These are phyloP conservation scores for Smallanthus sonchifolius DNA, from an alignment of 129 eudicot species.

Conservation along the genomic window DNA sequence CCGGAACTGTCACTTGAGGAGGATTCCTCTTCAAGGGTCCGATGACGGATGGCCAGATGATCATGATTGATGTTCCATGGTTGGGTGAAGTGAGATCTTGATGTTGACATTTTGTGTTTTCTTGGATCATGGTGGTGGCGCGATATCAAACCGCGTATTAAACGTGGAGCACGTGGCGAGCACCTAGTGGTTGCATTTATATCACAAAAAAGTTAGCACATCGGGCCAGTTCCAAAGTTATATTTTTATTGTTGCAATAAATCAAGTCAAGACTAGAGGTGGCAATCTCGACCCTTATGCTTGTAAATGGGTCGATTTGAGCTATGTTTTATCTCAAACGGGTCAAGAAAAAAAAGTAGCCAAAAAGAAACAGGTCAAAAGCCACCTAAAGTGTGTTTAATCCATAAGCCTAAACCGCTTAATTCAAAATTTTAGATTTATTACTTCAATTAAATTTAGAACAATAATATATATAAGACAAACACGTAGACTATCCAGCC, in stretches of 20 bases:
- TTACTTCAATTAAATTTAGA: too few relatives aligned
- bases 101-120: not conserved
- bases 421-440: too few relatives aligned
- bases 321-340: not conserved
- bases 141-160: conserved; percentile 38
- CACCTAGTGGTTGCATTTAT: not conserved
- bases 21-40: conserved; percentile 37
- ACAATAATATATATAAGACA: too few relatives aligned
- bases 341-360: not conserved
- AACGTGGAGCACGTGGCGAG: not conserved
- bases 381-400: too few relatives aligned
- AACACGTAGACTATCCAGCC: too few relatives aligned
- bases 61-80: conserved; percentile 29
- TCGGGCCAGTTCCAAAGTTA: not conserved
- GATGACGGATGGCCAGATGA: conserved; percentile 24
- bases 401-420: too few relatives aligned
- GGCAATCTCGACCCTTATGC: not conserved
- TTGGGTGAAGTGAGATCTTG: conserved; percentile 29
- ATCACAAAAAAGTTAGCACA: not conserved
- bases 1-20: conserved; percentile 26
- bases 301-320: not conserved
- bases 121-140: conserved; percentile 10
- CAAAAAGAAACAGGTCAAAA: too few relatives aligned
- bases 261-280: not conserved
- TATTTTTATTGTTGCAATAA: not conserved